Evolutionary conservation across 352 stramenopile species (phyloP), one percentile per base, ranked within the genome.

Genomic region (Phytophthora kernoviae): DNA sequence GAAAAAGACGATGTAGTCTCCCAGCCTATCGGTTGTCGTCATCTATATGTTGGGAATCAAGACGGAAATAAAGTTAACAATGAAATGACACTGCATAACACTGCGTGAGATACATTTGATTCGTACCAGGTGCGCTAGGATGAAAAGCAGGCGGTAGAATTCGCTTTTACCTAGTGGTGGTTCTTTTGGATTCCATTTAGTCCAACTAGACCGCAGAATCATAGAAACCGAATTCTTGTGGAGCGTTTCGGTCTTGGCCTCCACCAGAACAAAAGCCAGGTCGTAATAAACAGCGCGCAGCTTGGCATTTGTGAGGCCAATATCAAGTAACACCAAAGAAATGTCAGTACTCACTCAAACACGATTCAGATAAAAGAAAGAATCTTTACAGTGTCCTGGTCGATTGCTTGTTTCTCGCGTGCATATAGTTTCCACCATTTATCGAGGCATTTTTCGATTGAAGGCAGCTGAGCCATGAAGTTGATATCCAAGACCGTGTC

Each of bases 221-320:
- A 91, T 91, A 3, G 78, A 88, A 15, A 93, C 81, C 1, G 80
- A 84, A 58, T 91, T 91, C 60, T 91, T 90, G 60, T 91, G 79
- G 5, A 85, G 77, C 5, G 70, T 91, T 62, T 91, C 76, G 5
- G 82, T 91, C 58, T 91, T 91, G 30, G 80, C 80, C 43, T 91
- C 76, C 4, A 93, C 77, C 2, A 93, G 62, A 27, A 93, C 77
- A 40, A 82, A 82, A 0, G 82, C 84, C 2, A 93, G 68, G 46
- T 90, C 84, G 42, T 89, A 82, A 43, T 89, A 91, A 21, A 91
- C 67, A 24, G 49, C 73, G 9, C 78, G 79, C 4, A 95, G 69
- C 79, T 90, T 61, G 1, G 33, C 10, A 27, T 11, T 32, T 21
- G 17, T 41, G 22, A 20, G 33, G 17, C 48, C 37, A 45, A 20